Base-by-base conservation (phyloP, 495 filamentous ascomycete species). In the Pyrenula massariospora region DNA sequence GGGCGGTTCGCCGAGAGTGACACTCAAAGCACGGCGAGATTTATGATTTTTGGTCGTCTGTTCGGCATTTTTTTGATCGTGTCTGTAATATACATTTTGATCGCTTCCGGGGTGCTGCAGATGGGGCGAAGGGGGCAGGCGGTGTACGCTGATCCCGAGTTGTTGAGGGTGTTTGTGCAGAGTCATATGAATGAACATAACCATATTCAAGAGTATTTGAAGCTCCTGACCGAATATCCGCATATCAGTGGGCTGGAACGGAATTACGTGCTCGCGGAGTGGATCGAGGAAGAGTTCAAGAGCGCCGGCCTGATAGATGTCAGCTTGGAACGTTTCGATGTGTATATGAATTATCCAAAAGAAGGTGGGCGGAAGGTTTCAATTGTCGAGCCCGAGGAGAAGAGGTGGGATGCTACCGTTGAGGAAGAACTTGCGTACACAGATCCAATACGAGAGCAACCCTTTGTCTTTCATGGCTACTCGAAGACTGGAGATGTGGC, bases 221-320 rank as follows among this genome's bases (percentile, higher is more conserved):
- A 74, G 61, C 83, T 87, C 62, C 77, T 93, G 55, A 91, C 87
- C 21, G 72, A 74, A 23, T 94, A 84, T 63, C 83, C 91, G 58
- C 93, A 97, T 69, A 73, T 96, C 47, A 93, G 91, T 2, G 93
- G 93, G 24, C 93, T 89, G 2, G 84, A 93, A 68, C 94, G 93
- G 24, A 91, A 93, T 68, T 87, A 82, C 58, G 82, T 84, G 53
- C 75, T 95, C 23, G 90, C 86, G 19, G 78, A 88, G 70, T 94
- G 87, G 73, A 81, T 96, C 54, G 79, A 92, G 68, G 79, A 79
- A 57, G 69, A 83, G 59, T 95, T 94, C 66, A 70, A 68, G 60
- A 78, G 71, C 25, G 83, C 84, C 56, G 79, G 79, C 10, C 72
- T 97, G 60, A 89, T 96, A 58, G 70, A 80, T 49, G 82, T 95